Conservation (phyloP, 306 rosid species). For the Trichosanthes truncata region DNA sequence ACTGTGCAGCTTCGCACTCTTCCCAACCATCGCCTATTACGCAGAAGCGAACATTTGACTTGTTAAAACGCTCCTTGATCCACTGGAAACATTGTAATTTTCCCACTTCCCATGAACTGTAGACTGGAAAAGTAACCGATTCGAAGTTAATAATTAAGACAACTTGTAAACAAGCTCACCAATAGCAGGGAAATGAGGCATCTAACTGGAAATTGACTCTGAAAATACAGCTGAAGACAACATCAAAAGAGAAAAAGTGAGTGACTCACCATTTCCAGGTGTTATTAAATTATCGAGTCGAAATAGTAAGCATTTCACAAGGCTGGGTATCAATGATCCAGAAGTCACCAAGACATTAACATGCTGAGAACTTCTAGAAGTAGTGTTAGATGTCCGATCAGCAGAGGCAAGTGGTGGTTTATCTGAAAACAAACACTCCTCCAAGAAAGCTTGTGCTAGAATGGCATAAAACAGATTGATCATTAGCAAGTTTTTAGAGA, state of each 20-base stretch:
- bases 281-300: conserved; percentile 47
- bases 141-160: neutral
- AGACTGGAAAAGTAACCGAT: conserved; percentile 37
- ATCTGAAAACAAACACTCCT: conserved; percentile 46
- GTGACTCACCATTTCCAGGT: conserved; percentile 58
- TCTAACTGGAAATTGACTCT: neutral
- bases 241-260: conserved; percentile 7
- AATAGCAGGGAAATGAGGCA: neutral
- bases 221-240: neutral
- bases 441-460: conserved; percentile 67
- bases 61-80: conserved; percentile 65
- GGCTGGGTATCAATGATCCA: conserved; percentile 83
- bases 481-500: neutral
- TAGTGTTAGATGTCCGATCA: conserved; percentile 27
- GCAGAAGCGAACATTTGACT: conserved; percentile 66
- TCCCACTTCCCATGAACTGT: conserved; percentile 89
- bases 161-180: neutral
- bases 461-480: conserved; percentile 12
- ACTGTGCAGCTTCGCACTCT: conserved; percentile 81
- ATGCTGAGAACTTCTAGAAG: conserved; percentile 25
- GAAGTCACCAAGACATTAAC: conserved; percentile 82
- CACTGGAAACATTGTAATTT: conserved; percentile 65
- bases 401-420: conserved; percentile 28
- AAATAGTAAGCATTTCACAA: conserved; percentile 85
- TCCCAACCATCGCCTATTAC: conserved; percentile 91